These are phyloP conservation scores for Tephrocybe rancida DNA, from an alignment of 768 basidiomycete genomes.

Conservation along the genomic window DNA sequence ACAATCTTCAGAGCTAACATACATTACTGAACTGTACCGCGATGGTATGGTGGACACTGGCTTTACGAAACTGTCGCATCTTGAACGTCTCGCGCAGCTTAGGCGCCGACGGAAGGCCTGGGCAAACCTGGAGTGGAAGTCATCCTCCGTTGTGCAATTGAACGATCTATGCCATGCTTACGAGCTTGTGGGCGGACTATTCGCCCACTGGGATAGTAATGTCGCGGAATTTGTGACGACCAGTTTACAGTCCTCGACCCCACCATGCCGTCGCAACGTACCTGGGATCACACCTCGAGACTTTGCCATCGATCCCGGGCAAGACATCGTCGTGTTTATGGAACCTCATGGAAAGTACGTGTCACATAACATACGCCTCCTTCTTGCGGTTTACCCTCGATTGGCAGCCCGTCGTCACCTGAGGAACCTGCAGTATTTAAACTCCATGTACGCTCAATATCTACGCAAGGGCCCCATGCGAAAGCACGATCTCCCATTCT, in stretches of 20 bases:
- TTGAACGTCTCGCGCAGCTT: constrained; percentile 22
- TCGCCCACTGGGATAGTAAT: constrained; percentile 41
- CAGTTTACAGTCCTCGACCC: constrained; percentile 26
- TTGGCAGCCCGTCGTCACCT: constrained; percentile 4
- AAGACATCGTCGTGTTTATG: constrained; percentile 51
- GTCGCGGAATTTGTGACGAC: constrained; percentile 20
- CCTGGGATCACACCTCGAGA: constrained; percentile 47
- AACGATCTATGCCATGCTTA: constrained; percentile 42
- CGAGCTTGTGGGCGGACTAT: constrained; percentile 62
- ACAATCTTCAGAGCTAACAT: constrained; percentile 32
- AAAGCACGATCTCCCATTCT: constrained; percentile 33
- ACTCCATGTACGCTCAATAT: constrained; percentile 48
- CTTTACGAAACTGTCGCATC: constrained; percentile 7
- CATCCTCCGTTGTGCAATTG: constrained; percentile 7
- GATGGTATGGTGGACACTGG: constrained; percentile 34
- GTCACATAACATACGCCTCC: neutral
- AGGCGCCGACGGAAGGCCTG: constrained; percentile 25
- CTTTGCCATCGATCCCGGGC: constrained; percentile 68
- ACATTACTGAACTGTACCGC: constrained; percentile 37
- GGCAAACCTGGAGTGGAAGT: constrained; percentile 23
- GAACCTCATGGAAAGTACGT: constrained; percentile 23
- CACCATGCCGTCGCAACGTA: constrained; percentile 27
- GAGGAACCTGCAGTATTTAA: constrained; percentile 14
- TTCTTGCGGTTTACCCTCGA: neutral
- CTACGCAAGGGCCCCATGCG: constrained; percentile 43